Conservation (phyloP, 805 yeast genomes). For the Pichia californica region DNA sequence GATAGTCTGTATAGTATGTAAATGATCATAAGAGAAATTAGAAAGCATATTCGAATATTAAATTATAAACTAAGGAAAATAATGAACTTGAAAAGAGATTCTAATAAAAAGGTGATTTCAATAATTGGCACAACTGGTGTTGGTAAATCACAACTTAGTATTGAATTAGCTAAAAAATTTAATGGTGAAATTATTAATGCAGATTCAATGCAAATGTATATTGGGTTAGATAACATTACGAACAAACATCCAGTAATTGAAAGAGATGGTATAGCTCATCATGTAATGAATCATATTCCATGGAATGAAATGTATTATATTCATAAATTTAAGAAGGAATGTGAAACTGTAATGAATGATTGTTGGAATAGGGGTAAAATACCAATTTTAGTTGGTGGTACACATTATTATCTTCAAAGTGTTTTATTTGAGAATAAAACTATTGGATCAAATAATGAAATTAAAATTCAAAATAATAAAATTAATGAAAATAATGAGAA, state of each 20-base stretch:
- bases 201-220: conserved; percentile 95
- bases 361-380: conserved; percentile 62
- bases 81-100: background rate
- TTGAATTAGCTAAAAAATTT: conserved; percentile 68
- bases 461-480: background rate
- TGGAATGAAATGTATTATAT: conserved; percentile 82
- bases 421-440: conserved; percentile 66
- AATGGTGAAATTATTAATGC: conserved; percentile 92
- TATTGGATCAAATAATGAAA: conserved; percentile 26
- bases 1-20: too few relatives aligned
- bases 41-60: background rate
- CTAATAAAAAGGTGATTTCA: conserved; percentile 20
- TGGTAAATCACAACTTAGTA: conserved; percentile 83
- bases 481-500: conserved; percentile 14
- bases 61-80: background rate
- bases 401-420: conserved; percentile 86
- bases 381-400: conserved; percentile 92
- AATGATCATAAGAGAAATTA: background rate
- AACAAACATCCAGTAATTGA: conserved; percentile 87
- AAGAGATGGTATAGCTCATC: conserved; percentile 71
- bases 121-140: conserved; percentile 87
- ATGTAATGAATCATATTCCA: conserved; percentile 74
- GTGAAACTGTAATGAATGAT: conserved; percentile 52
- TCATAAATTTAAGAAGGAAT: conserved; percentile 73
- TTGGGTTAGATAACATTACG: conserved; percentile 66